A percentile compares a stretch with the other conserved stretches of the same genome.
Evolutionary conservation across 805 yeast genomes (phyloP).

Genomic region (Yamadazyma tumulicola): DNA sequence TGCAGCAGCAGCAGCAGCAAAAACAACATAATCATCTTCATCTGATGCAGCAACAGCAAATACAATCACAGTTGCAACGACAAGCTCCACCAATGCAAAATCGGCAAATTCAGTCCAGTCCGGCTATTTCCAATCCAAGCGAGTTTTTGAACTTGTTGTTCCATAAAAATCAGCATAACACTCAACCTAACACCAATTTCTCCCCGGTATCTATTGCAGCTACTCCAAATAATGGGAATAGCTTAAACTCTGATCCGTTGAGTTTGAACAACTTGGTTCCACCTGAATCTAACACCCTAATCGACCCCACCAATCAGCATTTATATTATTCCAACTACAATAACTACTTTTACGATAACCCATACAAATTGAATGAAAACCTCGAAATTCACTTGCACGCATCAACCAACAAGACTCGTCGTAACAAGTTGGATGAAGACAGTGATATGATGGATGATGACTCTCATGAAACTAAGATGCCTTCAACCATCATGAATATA

Average conservation of each 20-base stretch:
- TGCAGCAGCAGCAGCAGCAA: conserved; percentile 1
- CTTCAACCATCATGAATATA: conserved; percentile 51
- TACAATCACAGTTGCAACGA: not conserved
- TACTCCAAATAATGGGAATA: conserved; percentile 1
- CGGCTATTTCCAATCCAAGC: conserved; percentile 18
- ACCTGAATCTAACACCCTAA: conserved; percentile 15
- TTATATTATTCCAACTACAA: conserved; percentile 37
- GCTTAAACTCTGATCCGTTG: conserved; percentile 7
- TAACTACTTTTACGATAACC: conserved; percentile 37
- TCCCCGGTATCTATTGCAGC: conserved; percentile 10
- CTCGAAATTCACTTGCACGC: conserved; percentile 45
- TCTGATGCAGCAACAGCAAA: not conserved
- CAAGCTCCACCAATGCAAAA: conserved; percentile 1
- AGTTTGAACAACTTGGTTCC: conserved; percentile 6
- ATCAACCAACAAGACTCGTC: conserved; percentile 14
- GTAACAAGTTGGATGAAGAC: conserved; percentile 15
- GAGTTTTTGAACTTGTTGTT: conserved; percentile 51
- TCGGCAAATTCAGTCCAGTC: conserved; percentile 5
- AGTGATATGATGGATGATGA: conserved; percentile 37
- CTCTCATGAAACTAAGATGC: conserved; percentile 43
- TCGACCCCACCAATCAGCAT: conserved; percentile 35
- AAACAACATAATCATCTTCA: conserved; percentile 1
- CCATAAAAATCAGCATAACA: conserved; percentile 36
- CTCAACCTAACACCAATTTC: conserved; percentile 3
- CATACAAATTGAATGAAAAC: conserved; percentile 35